Percentiles rank a stretch among this genome's conserved stretches.
phyloP scores from a whole-genome alignment of 495 filamentous ascomycete genomes.

The Xylaria nigripes region DNA sequence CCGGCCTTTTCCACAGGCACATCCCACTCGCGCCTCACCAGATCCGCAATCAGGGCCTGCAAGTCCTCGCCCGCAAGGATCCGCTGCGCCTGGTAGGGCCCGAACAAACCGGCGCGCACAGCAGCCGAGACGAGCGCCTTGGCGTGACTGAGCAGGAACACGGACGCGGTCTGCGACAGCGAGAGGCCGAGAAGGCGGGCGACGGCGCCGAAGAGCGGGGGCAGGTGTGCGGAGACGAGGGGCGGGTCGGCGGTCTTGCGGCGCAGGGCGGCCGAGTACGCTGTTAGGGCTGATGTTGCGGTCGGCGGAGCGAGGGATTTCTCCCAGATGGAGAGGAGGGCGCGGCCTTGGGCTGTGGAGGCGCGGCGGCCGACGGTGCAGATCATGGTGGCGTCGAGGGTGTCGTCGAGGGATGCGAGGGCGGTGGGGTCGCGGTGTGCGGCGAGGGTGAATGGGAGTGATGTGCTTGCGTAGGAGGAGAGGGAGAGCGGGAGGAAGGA shows the following conservation, averaged over 20 bases:
- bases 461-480: conserved; percentile 65
- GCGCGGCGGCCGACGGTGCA: conserved; percentile 85
- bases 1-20: conserved; percentile 64
- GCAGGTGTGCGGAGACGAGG: conserved; percentile 56
- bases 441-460: conserved; percentile 76
- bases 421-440: conserved; percentile 55
- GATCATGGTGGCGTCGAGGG: conserved; percentile 73
- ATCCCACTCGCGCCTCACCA: conserved; percentile 52
- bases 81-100: conserved; percentile 86
- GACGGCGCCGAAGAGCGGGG: conserved; percentile 72
- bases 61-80: conserved; percentile 62
- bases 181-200: conserved; percentile 54
- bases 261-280: conserved; percentile 31
- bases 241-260: conserved; percentile 16
- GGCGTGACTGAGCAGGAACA: conserved; percentile 80
- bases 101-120: conserved; percentile 79
- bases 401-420: conserved; percentile 64
- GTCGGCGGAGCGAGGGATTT: conserved; percentile 47
- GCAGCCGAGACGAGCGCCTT: conserved; percentile 85
- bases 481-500: conserved; percentile 74
- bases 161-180: conserved; percentile 61
- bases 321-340: conserved; percentile 84
- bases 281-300: conserved; percentile 18
- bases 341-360: conserved; percentile 74
- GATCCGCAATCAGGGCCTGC: conserved; percentile 51